phyloP scores from a whole-genome alignment of 768 basidiomycete genomes.

The Gymnopilus junonius region DNA sequence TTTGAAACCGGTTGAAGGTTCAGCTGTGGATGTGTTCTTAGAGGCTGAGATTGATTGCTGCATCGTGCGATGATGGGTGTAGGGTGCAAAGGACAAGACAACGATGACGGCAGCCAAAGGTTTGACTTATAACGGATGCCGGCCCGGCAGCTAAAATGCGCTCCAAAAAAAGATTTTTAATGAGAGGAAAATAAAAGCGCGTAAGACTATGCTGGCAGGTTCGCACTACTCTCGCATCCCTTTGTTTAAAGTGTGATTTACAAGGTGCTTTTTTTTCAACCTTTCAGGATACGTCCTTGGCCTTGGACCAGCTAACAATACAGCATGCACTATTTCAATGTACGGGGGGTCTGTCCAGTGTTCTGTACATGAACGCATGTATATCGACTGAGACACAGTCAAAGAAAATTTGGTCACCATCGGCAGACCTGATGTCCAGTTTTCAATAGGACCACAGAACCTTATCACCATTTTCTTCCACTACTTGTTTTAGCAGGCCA shows the following conservation, averaged over 20 bases:
- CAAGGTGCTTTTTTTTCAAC: not conserved
- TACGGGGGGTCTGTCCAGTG: too few species aligned
- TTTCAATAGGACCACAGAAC: too few species aligned
- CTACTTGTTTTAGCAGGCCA: too few species aligned
- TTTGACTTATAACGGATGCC: too few species aligned
- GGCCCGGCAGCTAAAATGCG: too few species aligned
- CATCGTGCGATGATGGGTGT: too few species aligned
- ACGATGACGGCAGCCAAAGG: too few species aligned
- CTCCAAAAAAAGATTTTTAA: too few species aligned
- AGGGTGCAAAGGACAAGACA: not conserved
- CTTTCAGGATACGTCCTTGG: constrained; percentile 28
- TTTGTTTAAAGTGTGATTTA: not conserved
- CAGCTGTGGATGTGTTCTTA: not conserved
- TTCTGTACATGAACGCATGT: constrained; percentile 34
- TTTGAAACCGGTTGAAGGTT: not conserved
- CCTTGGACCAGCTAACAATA: constrained; percentile 2
- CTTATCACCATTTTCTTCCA: too few species aligned
- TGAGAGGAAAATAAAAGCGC: constrained; percentile 54
- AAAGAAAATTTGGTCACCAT: too few species aligned
- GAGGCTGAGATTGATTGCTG: not conserved
- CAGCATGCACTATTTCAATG: constrained; percentile 51
- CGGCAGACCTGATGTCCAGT: too few species aligned
- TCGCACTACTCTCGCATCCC: constrained; percentile 8
- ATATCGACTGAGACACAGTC: too few species aligned
- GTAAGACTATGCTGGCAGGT: constrained; percentile 60